These are phyloP conservation scores for Hypericum perforatum DNA, from an alignment of 345 rosid species.

Conservation along the genomic window DNA sequence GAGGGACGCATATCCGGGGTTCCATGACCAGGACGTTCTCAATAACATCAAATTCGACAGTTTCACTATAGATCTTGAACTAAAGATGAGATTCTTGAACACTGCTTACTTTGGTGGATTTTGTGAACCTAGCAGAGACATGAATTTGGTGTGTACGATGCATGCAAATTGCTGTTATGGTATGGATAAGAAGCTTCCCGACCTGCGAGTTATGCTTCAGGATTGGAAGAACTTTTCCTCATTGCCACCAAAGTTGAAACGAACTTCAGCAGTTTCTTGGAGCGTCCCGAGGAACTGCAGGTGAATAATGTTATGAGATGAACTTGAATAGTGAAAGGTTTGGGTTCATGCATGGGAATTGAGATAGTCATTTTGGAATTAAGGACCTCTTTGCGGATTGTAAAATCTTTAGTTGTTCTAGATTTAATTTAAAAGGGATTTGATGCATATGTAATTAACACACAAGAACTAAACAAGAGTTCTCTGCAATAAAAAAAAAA, in stretches of 20 bases:
- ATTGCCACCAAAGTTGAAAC: conserved; percentile 12
- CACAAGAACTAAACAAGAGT: too few species aligned
- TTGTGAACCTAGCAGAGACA: conserved; percentile 47
- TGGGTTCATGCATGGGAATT: too few species aligned
- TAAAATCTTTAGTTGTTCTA: too few species aligned
- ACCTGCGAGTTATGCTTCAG: conserved; percentile 43
- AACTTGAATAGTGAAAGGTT: too few species aligned
- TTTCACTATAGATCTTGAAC: conserved; percentile 22
- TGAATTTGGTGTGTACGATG: conserved; percentile 60
- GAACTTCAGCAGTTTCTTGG: conserved; percentile 26
- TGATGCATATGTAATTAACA: too few species aligned
- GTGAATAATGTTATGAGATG: conserved; percentile 8
- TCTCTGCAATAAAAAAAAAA: too few species aligned
- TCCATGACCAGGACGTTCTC: conserved; percentile 75
- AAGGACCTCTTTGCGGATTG: too few species aligned
- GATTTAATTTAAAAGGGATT: too few species aligned
- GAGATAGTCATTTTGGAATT: too few species aligned
- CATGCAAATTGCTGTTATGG: conserved; percentile 84
- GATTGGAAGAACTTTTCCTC: conserved; percentile 51
- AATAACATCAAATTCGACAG: conserved; percentile 45
- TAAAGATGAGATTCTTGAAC: conserved; percentile 49
- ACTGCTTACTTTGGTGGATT: conserved; percentile 66
- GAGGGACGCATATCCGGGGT: conserved; percentile 31
- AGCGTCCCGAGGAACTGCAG: conserved; percentile 54
- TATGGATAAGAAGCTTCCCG: conserved; percentile 42